Conservation (phyloP, 2,329 filamentous ascomycete genomes). For the Myriosclerotinia duriaeana region DNA sequence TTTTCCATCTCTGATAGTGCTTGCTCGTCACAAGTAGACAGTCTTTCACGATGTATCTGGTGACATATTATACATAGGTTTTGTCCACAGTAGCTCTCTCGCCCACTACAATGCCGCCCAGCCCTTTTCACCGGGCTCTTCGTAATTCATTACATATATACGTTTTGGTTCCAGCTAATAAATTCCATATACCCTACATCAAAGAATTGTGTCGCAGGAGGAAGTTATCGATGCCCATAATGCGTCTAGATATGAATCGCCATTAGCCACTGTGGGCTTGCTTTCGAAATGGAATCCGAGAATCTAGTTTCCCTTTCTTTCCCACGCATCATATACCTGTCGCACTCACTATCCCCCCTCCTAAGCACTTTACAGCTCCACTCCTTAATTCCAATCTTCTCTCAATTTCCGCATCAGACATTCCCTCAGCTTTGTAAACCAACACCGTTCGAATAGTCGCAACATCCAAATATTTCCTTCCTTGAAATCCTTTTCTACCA, state of each 20-base stretch:
- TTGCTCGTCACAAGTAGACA: not conserved
- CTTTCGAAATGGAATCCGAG: not conserved
- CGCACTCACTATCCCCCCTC: conserved; percentile 29
- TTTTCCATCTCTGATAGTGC: not conserved
- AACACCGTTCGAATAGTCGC: conserved; percentile 50
- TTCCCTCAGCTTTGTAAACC: conserved; percentile 46
- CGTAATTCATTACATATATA: conserved; percentile 14
- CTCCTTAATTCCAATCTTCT: conserved; percentile 45
- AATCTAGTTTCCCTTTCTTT: no score
- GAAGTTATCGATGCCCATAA: not conserved
- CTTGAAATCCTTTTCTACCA: conserved; percentile 41
- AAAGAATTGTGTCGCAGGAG: not conserved
- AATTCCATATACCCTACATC: not conserved
- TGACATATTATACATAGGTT: conserved; percentile 2
- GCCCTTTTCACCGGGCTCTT: not conserved
- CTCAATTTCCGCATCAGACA: conserved; percentile 39
- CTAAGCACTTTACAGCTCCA: conserved; percentile 44
- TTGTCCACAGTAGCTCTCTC: not conserved
- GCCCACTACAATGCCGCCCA: not conserved
- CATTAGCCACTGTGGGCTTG: not conserved
- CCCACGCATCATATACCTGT: not conserved
- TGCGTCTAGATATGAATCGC: not conserved
- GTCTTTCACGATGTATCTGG: not conserved
- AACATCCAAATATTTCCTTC: conserved; percentile 50
- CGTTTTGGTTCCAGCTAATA: not conserved